phyloP scores from a whole-genome alignment of 352 stramenopile genomes.

The Pseudoperonospora humuli region DNA sequence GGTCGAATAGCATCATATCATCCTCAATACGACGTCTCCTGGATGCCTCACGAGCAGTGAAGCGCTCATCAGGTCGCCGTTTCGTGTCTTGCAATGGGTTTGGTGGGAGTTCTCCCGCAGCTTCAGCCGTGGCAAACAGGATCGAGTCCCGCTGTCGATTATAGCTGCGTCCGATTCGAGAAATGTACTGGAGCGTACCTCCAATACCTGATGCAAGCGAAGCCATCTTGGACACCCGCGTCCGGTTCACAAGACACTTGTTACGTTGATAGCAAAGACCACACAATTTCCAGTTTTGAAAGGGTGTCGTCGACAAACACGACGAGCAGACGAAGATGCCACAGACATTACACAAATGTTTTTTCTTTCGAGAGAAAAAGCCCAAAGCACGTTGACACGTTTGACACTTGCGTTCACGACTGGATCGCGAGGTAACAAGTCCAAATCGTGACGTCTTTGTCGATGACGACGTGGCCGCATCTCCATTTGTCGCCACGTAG shows the following conservation, averaged over 20 bases:
- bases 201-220: slow-evolving; percentile 31
- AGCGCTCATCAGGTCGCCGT: slow-evolving; percentile 12
- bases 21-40: slow-evolving; percentile 25
- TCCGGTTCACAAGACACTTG: slow-evolving; percentile 48
- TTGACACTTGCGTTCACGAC: slow-evolving; percentile 50
- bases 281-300: slow-evolving; percentile 57
- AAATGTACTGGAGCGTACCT: slow-evolving; percentile 27
- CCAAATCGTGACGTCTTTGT: slow-evolving; percentile 23
- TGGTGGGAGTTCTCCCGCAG: slow-evolving; percentile 19
- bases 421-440: slow-evolving; percentile 25
- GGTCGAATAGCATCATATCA: slow-evolving; percentile 20
- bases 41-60: background rate
- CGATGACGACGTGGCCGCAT: slow-evolving; percentile 17
- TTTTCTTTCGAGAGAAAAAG: slow-evolving; percentile 53
- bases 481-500: slow-evolving; percentile 26
- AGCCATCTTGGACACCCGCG: slow-evolving; percentile 42
- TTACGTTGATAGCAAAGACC: slow-evolving; percentile 55
- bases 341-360: slow-evolving; percentile 56
- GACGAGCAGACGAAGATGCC: slow-evolving; percentile 52
- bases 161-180: slow-evolving; percentile 28
- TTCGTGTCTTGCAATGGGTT: slow-evolving; percentile 30
- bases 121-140: slow-evolving; percentile 27
- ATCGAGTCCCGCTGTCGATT: slow-evolving; percentile 35
- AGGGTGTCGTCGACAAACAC: slow-evolving; percentile 52
- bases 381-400: slow-evolving; percentile 53